These are phyloP conservation scores for Globisporangium heterothallicum DNA, from an alignment of 352 stramenopile species.

Conservation along the genomic window DNA sequence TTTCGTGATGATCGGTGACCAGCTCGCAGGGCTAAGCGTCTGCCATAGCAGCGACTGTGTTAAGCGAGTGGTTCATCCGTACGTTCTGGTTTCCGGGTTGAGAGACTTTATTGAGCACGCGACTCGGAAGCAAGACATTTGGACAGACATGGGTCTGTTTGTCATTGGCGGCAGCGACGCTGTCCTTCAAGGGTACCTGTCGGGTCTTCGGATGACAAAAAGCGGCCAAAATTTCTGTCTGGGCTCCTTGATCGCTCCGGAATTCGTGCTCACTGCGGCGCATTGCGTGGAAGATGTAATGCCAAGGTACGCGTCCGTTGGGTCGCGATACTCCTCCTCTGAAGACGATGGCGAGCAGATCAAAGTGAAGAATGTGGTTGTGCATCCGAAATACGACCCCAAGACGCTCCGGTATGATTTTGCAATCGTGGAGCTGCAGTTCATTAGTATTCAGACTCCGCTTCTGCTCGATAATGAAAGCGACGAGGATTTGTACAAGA, in stretches of 20 bases:
- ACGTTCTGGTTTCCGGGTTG: conserved; percentile 18
- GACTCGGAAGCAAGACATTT: conserved; percentile 14
- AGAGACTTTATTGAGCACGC: conserved; percentile 19
- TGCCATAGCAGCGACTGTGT: conserved; percentile 3
- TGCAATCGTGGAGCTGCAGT: conserved; percentile 32
- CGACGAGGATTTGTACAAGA: background rate
- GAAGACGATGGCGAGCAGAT: conserved; percentile 35
- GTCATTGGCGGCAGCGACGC: conserved; percentile 17
- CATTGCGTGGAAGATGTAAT: conserved; percentile 22
- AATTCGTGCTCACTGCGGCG: conserved; percentile 30
- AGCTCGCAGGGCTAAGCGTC: conserved; percentile 24
- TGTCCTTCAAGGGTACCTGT: conserved; percentile 21
- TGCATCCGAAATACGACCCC: conserved; percentile 24
- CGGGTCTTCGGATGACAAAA: conserved; percentile 20
- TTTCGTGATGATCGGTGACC: conserved; percentile 22
- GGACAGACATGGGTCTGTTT: conserved; percentile 10
- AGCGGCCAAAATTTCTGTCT: conserved; percentile 27
- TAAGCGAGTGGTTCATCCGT: conserved; percentile 11
- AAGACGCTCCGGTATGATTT: conserved; percentile 23
- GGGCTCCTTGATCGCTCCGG: conserved; percentile 27
- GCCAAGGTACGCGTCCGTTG: conserved; percentile 23
- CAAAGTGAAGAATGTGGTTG: conserved; percentile 21
- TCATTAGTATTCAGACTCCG: conserved; percentile 30
- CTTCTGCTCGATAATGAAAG: conserved; percentile 20
- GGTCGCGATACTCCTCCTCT: conserved; percentile 19